Evolutionary conservation across 1,284 basidiomycete species (phyloP), one percentile per base, ranked within the genome.

Genomic region (Ceratobasidium sp.): DNA sequence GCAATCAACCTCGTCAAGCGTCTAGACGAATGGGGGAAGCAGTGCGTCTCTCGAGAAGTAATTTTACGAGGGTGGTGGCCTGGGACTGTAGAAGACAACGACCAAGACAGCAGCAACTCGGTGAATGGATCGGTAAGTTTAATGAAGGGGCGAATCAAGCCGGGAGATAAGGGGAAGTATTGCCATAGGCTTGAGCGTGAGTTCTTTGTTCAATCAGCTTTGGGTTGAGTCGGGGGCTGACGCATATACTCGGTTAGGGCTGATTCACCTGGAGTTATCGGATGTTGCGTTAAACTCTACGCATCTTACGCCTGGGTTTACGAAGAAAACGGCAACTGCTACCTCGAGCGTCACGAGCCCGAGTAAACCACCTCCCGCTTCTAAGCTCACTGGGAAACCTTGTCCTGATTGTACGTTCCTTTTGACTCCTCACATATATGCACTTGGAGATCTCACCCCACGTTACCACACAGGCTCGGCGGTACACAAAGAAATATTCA

Each of bases 401-500:
- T 84, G 82, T 72, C 55, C 76, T 0, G 86, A 86, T 74, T 84
- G 84, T 84, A 74, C 76, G 82, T 81, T 9, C 26, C 18, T 9
- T n/a, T 13, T 35, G 28, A 16, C 8, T 9, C 18, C 16, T 57
- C 18, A 44, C 43, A 28, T 14, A 52, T 52, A 9, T 14, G 30
- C 54, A 9, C 54, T 57, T 6, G 9, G 13, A 52, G 14, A 9
- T 57, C 23, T 38, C 23, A 35, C 62, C 30, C 26, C 41, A 49
- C 7, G 38, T 47, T 23, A 63, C 64, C 13, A 38, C 70, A 13
- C 23, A 86, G 92, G 91, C 76, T 87, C 87, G 11, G 81, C 77
- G 9, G 77, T 85, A 23, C 92, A 94, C 79, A 87, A 87, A 78
- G 92, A 94, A 78, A 92, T 94, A 21, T 94, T 94, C 78, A 81